Evolutionary conservation across 192 early-diverging fungal species (phyloP), one percentile per base, ranked within the genome.

Genomic region (Gorgonomyces haynaldii): DNA sequence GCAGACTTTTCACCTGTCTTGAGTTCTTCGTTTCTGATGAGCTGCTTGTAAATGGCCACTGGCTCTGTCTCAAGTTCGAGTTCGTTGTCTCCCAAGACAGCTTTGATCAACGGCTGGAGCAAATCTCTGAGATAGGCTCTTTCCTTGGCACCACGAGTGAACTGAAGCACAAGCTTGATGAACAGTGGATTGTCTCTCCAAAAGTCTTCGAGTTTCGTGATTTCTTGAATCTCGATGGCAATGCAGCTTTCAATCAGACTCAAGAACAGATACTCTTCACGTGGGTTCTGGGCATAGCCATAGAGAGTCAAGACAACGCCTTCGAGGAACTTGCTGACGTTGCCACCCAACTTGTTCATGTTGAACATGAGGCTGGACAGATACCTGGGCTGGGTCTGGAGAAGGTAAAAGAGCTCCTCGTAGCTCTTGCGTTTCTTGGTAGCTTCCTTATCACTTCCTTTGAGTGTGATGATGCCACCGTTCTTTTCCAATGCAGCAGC

Each of bases 331-430:
- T 85, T 86, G 35, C 81, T 83, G 9, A 71, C 65, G 41, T 58
- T 74, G 1, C 82, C 80, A 16, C 84, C 76, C 1, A 61, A 35
- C 68, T 92, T 88, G 72, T 89, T 93, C 34, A 96, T 70, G 27
- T 82, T 61, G 27, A 89, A 90, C 73, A 99, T 74, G 28, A 95
- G 64, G 10, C 75, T 75, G 7, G 91, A 83, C 44, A 99, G 71
- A 53, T 99, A 98, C 17, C 72, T 50, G 2, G 91, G 91, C 62
- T 99, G 84, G 2, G 96, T 99, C 65, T 99, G 96, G 29, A 99
- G 72, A 41, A 99, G 46, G 56, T 98, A 96, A 43, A 99, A 95
- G 37, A 99, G 60, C 49, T 96, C 76, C 62, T 94, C 88, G 66
- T 98, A 99, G 6, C 81, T 60, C 39, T 84, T 83, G 12, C 88